A percentile compares a stretch with the other conserved stretches of the same genome.
Conservation (phyloP, 2,329 filamentous ascomycete genomes). For the Mycocentrospora acerina region DNA sequence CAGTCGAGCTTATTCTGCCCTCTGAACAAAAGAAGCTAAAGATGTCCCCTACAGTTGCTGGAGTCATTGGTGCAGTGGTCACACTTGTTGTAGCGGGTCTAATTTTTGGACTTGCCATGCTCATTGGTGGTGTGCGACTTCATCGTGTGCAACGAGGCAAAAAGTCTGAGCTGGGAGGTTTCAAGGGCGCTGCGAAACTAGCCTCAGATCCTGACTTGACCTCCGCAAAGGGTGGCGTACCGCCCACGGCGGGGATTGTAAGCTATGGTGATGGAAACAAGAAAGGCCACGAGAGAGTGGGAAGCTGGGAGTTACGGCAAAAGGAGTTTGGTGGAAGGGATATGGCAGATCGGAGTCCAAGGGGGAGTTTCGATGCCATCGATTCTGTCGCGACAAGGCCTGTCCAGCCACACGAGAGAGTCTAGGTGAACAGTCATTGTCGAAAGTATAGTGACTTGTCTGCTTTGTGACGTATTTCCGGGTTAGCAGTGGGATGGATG, state of each 20-base stretch:
- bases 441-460: neutral
- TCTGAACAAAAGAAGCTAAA: neutral
- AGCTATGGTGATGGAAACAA: conserved; percentile 17
- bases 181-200: conserved; percentile 58
- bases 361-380: conserved; percentile 50
- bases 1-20: conserved; percentile 7
- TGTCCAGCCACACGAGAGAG: conserved; percentile 51
- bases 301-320: conserved; percentile 59
- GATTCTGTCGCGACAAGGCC: conserved; percentile 45
- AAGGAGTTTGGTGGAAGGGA: conserved; percentile 31
- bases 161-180: conserved; percentile 52
- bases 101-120: conserved; percentile 45
- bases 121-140: conserved; percentile 50
- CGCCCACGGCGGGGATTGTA: conserved; percentile 30
- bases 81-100: conserved; percentile 51
- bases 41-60: conserved; percentile 51
- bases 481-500: neutral
- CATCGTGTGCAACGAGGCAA: conserved; percentile 35
- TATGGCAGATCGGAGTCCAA: conserved; percentile 25
- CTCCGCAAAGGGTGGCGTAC: conserved; percentile 46
- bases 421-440: conserved; percentile 37
- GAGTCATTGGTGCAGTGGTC: conserved; percentile 59
- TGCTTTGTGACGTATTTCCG: no score
- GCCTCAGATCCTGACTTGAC: conserved; percentile 57
- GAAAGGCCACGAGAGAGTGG: conserved; percentile 53